These are phyloP conservation scores for Tilletiaria anomala DNA, from an alignment of 1,284 basidiomycete genomes.

Conservation along the genomic window DNA sequence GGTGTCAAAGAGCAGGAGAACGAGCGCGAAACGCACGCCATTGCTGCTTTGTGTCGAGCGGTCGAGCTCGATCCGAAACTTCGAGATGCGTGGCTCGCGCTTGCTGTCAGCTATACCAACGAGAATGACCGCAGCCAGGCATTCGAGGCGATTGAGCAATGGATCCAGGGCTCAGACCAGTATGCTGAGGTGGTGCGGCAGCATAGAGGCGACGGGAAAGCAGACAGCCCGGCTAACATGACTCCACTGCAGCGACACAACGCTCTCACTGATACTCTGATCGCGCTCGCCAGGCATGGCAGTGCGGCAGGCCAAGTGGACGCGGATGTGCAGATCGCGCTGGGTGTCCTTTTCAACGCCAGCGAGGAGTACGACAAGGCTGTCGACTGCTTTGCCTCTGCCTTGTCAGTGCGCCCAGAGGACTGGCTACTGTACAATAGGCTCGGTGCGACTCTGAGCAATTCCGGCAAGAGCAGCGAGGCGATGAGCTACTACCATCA, in stretches of 20 bases:
- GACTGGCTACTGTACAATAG: slow-evolving; percentile 94
- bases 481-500: slow-evolving; percentile 79
- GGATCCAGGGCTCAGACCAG: slow-evolving; percentile 47
- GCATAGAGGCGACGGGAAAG: slow-evolving; percentile 39
- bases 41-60: slow-evolving; percentile 68
- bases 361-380: slow-evolving; percentile 77
- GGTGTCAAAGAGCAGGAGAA: slow-evolving; percentile 98
- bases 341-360: slow-evolving; percentile 83
- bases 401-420: slow-evolving; percentile 70
- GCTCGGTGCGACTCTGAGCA: slow-evolving; percentile 88
- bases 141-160: slow-evolving; percentile 64
- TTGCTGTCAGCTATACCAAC: slow-evolving; percentile 85
- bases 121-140: slow-evolving; percentile 59
- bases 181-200: slow-evolving; percentile 46
- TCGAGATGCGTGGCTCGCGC: slow-evolving; percentile 66
- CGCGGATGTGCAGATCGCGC: slow-evolving; percentile 85
- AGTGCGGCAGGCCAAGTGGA: slow-evolving; percentile 41
- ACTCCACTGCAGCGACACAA: slow-evolving; percentile 16
- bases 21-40: slow-evolving; percentile 80
- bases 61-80: slow-evolving; percentile 55
- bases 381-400: slow-evolving; percentile 83
- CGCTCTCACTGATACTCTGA: slow-evolving; percentile 36
- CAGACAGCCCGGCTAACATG: slow-evolving; percentile 5
- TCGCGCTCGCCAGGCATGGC: slow-evolving; percentile 39
- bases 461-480: slow-evolving; percentile 60